phyloP scores from a whole-genome alignment of 2,329 filamentous ascomycete genomes.

The Fusarium setosum region DNA sequence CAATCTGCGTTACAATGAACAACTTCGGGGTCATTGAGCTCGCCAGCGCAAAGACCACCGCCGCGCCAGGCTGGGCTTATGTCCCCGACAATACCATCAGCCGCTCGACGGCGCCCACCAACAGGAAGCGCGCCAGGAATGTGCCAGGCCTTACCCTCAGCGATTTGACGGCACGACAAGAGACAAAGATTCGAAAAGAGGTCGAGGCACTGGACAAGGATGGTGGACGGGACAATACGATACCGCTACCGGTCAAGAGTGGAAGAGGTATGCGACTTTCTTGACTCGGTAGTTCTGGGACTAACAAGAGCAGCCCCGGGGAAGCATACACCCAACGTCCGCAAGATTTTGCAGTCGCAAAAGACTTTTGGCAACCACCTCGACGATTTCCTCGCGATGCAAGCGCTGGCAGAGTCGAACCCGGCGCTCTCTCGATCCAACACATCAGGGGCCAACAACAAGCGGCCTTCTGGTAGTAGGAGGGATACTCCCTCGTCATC shows the following conservation, averaged over 20 bases:
- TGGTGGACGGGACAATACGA: constrained; percentile 77
- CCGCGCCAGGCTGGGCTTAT: constrained; percentile 91
- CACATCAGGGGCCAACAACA: constrained; percentile 44
- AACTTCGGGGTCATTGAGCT: constrained; percentile 86
- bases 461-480: constrained; percentile 42
- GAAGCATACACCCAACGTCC: constrained; percentile 76
- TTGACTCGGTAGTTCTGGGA: background rate
- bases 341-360: constrained; percentile 82
- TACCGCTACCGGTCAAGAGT: constrained; percentile 72
- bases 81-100: constrained; percentile 79
- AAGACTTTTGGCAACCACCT: constrained; percentile 88
- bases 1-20: constrained; percentile 59
- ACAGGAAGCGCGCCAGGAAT: constrained; percentile 79
- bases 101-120: constrained; percentile 65
- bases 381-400: constrained; percentile 79
- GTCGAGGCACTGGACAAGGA: constrained; percentile 87
- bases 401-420: constrained; percentile 56
- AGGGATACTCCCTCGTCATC: constrained; percentile 41
- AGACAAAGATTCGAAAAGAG: constrained; percentile 83
- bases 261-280: constrained; percentile 50
- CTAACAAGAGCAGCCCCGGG: constrained; percentile 50
- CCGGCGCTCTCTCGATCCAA: constrained; percentile 47
- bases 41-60: constrained; percentile 74
- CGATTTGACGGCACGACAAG: constrained; percentile 83
- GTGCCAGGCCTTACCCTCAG: constrained; percentile 62